Evolutionary conservation across 176 grass and related monocot species (phyloP).

Genomic region (Carex parvula): DNA sequence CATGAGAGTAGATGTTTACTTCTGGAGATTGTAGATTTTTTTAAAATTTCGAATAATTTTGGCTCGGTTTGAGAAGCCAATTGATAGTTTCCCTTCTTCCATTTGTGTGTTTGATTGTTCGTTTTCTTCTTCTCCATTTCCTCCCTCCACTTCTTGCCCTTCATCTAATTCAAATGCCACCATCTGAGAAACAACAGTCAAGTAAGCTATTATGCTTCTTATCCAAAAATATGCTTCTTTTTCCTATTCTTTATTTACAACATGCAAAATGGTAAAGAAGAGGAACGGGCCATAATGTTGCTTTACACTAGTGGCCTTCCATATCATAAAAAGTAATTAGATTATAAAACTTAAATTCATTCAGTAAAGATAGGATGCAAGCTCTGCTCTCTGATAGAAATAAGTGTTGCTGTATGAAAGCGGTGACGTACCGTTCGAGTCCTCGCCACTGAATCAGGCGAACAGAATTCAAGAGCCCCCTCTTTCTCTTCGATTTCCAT

Average conservation of each 20-base stretch:
- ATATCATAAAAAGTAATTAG: too few species aligned
- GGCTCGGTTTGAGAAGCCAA: constrained; percentile 33
- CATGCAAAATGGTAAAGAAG: neutral
- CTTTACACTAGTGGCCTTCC: too few species aligned
- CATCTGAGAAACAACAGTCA: neutral
- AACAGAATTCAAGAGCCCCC: neutral
- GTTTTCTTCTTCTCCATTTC: neutral
- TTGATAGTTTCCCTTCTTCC: constrained; percentile 37
- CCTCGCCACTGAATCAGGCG: neutral
- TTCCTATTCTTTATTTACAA: neutral
- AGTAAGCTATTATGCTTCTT: neutral
- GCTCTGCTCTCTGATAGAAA: too few species aligned
- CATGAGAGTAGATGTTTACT: constrained; percentile 82
- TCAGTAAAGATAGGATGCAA: too few species aligned
- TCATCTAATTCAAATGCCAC: neutral
- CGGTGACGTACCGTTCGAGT: neutral
- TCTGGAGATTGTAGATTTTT: constrained; percentile 80
- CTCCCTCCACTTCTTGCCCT: neutral
- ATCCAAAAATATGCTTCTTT: neutral
- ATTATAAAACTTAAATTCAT: too few species aligned
- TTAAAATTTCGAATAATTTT: constrained; percentile 61
- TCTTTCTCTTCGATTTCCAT: neutral
- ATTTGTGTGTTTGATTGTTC: constrained; percentile 30
- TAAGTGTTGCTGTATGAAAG: neutral
- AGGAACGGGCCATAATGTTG: neutral